These are phyloP conservation scores for Populus tomentosa DNA, from an alignment of 441 rosid species.

Conservation along the genomic window DNA sequence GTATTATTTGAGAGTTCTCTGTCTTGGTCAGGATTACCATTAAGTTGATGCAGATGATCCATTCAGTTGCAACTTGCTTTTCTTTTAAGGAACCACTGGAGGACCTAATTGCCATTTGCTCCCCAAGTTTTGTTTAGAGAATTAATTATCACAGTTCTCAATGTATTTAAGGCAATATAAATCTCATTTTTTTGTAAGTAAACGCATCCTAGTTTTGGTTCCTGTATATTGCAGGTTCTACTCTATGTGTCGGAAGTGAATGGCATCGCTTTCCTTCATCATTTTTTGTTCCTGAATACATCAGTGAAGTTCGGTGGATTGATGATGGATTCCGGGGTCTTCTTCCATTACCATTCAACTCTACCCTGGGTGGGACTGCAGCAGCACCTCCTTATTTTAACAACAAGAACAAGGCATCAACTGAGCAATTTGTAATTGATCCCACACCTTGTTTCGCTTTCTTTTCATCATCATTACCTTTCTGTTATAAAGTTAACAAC, in stretches of 20 bases:
- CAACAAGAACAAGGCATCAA: conserved; percentile 81
- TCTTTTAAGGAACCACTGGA: neutral
- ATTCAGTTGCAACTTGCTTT: too few relatives aligned
- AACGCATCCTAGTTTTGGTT: neutral
- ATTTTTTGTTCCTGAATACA: conserved; percentile 70
- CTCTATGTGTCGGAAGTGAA: conserved; percentile 89
- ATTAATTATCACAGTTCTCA: neutral
- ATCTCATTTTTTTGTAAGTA: neutral
- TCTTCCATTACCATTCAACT: conserved; percentile 91
- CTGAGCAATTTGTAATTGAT: conserved; percentile 67
- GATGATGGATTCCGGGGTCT: conserved; percentile 96
- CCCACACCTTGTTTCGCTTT: neutral
- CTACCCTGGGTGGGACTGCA: conserved; percentile 85
- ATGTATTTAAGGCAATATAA: neutral
- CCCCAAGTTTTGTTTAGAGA: neutral
- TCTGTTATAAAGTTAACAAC: conserved; percentile 2
- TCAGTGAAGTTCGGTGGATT: conserved; percentile 78
- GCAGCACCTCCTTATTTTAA: conserved; percentile 82
- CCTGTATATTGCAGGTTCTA: conserved; percentile 51
- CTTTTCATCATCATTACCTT: neutral
- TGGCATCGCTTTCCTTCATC: conserved; percentile 99
- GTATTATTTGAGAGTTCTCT: neutral
- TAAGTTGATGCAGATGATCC: neutral
- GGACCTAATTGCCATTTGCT: neutral
- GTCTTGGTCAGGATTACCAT: neutral